Base-by-base conservation (phyloP, 208 protist species). In the Crithidia sp. region DNA sequence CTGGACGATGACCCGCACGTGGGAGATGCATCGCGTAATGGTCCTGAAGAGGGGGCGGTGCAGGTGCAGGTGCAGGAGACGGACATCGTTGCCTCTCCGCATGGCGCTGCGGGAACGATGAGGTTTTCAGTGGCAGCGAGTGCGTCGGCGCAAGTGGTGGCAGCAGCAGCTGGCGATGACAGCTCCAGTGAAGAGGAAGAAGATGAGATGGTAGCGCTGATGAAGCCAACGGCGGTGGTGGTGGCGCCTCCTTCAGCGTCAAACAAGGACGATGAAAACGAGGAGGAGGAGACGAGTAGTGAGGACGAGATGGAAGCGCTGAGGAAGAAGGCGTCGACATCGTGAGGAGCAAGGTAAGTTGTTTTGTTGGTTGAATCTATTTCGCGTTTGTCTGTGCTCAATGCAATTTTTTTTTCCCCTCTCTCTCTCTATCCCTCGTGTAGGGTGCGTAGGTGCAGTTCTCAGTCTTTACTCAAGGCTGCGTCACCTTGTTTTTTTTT, bases 261-360 rank as follows among this genome's bases (percentile, higher is more conserved):
- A 45, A 56, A 10, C 39, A 17, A 54, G 7, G 50, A 52, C 16
- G 56, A 36, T 1, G 56, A 77, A 4, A 47, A 73, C 7, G 70
- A 74, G 2, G 71, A 82, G 3, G 84, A 85, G n/a, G 71, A 81
- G 12, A 71, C 75, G n/a, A 74, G 67, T 45, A 72, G 69, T 39
- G 82, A 86, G 9, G 82, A 86, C 59, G 80, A 87, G 57, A 87
- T 87, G 83, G 76, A 74, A 57, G n/a, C 43, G 67, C 72, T 84
- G 55, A 63, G 41, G 58, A 74, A 49, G 39, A 79, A 65, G 28
- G 28, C 28, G 28, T 28, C 28, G 28, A 28, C 28, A 28, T 28
- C 28, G 28, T 28, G 28, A 28, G 28, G 28, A 28, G 28, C 28
- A 1, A 28, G 28, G 28, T 28, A 28, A 28, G 1, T 49, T 49